These are phyloP conservation scores for Ceratocystis colombiana DNA, from an alignment of 2,329 filamentous ascomycete species.

Conservation along the genomic window DNA sequence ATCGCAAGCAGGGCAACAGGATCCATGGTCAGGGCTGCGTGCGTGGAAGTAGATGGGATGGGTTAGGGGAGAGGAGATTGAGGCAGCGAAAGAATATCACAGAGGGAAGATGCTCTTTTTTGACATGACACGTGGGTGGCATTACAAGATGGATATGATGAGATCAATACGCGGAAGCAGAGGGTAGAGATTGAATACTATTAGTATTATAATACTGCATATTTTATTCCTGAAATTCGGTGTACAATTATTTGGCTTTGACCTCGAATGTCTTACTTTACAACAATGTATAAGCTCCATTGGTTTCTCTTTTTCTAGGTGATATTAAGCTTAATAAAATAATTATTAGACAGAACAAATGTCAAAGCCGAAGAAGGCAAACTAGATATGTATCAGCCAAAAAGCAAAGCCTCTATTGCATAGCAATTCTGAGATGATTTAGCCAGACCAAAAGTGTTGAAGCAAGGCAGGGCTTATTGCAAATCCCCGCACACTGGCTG, in stretches of 20 bases:
- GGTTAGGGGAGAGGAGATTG: not conserved
- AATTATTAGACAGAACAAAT: not conserved
- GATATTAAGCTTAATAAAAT: not conserved
- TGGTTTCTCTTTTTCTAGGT: too few relatives aligned
- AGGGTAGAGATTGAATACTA: too few relatives aligned
- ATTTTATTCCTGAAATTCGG: too few relatives aligned
- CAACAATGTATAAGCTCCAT: too few relatives aligned
- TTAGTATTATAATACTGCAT: too few relatives aligned
- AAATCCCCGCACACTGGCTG: not conserved
- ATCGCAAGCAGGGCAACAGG: slow-evolving; percentile 36
- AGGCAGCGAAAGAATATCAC: not conserved
- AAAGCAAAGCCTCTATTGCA: not conserved
- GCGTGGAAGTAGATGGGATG: slow-evolving; percentile 39
- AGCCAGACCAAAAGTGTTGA: not conserved
- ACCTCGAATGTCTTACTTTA: too few relatives aligned
- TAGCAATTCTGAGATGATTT: not conserved
- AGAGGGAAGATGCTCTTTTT: not conserved
- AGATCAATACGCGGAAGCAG: too few relatives aligned
- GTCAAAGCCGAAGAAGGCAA: too few relatives aligned
- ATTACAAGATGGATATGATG: too few relatives aligned
- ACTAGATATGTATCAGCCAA: too few relatives aligned
- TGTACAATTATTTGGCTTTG: too few relatives aligned
- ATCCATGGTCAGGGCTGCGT: slow-evolving; percentile 45
- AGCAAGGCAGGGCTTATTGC: not conserved
- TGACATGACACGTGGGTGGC: too few relatives aligned